These are phyloP conservation scores for Exophiala aquamarina DNA, from an alignment of 2,329 filamentous ascomycete species.

Conservation along the genomic window DNA sequence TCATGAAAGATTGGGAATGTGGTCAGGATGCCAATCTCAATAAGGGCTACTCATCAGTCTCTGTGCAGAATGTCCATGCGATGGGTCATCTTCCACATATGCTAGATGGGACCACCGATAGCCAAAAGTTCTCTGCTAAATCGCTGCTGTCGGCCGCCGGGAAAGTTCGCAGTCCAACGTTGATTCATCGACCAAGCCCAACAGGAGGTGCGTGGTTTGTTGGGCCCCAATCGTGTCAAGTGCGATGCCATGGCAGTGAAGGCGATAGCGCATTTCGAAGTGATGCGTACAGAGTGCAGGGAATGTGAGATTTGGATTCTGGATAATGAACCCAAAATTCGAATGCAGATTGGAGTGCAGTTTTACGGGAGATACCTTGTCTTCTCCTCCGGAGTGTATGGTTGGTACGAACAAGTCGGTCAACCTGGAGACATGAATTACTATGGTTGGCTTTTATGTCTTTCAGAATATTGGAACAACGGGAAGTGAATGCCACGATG, in stretches of 20 bases:
- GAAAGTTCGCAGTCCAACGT: conserved; percentile 21
- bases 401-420: conserved; percentile 13
- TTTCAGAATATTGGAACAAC: conserved; percentile 23
- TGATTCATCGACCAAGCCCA: conserved; percentile 13
- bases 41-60: conserved; percentile 27
- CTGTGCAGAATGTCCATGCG: conserved; percentile 28
- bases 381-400: conserved; percentile 13
- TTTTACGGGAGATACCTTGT: background rate
- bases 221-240: conserved; percentile 18
- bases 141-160: conserved; percentile 23
- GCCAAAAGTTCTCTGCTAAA: conserved; percentile 19
- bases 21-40: conserved; percentile 16
- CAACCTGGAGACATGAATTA: conserved; percentile 16
- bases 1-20: conserved; percentile 7
- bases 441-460: conserved; percentile 13
- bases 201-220: conserved; percentile 19
- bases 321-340: background rate
- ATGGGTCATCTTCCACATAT: conserved; percentile 26
- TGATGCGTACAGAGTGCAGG: conserved; percentile 4
- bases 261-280: conserved; percentile 8
- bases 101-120: conserved; percentile 24
- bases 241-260: conserved; percentile 5
- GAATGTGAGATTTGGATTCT: conserved; percentile 4
- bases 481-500: no score
- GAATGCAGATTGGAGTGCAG: background rate